Conservation (phyloP, 768 basidiomycete genomes). For the Psilocybe cubensis region DNA sequence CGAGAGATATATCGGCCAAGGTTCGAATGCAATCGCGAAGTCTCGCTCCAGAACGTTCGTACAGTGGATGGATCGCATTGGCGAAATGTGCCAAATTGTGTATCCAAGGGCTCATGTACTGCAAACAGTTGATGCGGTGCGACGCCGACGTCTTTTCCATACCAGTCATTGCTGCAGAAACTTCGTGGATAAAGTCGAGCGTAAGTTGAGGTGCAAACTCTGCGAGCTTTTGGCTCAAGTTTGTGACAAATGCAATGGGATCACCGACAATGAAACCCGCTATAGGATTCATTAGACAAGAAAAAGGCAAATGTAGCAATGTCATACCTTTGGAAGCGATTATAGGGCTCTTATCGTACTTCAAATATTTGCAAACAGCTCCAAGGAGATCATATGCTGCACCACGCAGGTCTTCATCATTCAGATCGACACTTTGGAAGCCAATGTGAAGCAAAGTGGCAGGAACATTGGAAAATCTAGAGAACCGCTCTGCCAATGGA, state of each 20-base stretch:
- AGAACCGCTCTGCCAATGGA: conserved; percentile 63
- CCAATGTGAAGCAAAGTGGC: conserved; percentile 88
- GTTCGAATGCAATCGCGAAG: conserved; percentile 83
- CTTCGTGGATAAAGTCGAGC: conserved; percentile 88
- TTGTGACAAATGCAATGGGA: conserved; percentile 59
- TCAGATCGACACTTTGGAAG: conserved; percentile 73
- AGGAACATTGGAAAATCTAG: conserved; percentile 82
- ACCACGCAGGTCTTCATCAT: conserved; percentile 76
- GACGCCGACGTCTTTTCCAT: conserved; percentile 43
- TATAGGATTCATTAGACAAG: conserved; percentile 27
- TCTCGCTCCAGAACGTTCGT: conserved; percentile 72
- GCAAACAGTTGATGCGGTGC: conserved; percentile 73
- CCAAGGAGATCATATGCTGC: conserved; percentile 82
- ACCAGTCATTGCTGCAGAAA: conserved; percentile 65
- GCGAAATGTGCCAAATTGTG: conserved; percentile 75
- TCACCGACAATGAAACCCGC: conserved; percentile 76
- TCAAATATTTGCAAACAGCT: conserved; percentile 76
- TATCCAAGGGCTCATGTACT: conserved; percentile 90
- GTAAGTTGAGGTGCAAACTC: conserved; percentile 81
- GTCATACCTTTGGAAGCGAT: conserved; percentile 68
- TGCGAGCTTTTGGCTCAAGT: conserved; percentile 74
- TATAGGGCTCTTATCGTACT: conserved; percentile 73
- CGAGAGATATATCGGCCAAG: conserved; percentile 73
- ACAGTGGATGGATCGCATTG: conserved; percentile 68
- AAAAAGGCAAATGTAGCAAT: not conserved